Evolutionary conservation across 2,329 filamentous ascomycete species (phyloP), one percentile per base, ranked within the genome.

Genomic region (Sclerotinia subarctica): DNA sequence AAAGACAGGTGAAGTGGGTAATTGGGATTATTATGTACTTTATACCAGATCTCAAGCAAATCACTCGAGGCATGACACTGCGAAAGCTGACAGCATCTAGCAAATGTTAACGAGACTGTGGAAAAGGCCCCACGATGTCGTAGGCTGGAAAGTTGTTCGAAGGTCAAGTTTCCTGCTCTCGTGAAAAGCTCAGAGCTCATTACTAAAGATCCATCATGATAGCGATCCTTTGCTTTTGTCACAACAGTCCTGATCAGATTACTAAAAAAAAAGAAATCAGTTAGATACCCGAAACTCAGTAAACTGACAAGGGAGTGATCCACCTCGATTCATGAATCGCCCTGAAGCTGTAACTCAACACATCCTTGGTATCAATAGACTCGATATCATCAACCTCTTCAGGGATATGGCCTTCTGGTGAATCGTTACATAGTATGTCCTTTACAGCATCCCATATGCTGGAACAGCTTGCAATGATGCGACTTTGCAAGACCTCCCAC

Each of bases 271-370:
- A 24, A 46, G 26, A 24, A 15, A n/a, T 6, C 2, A 44, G 46
- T 72, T 67, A 72, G 71, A 53, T 35, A 19, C 49, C 51, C n/a
- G 26, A 51, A 4, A 53, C 19, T 44, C 21, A 24, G 19, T 44
- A 19, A 51, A 26, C 2, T 58, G 21, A 10, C 6, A n/a, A 21
- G 8, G n/a, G 38, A 19, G 69, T 53, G n/a, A 67, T 79, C 70
- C 81, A 93, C 90, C 92, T 97, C 32, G 94, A 92, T 79, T 99
- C 95, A 70, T 97, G 94, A n/a, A 97, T 83, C 7, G 93, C 92
- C 73, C 95, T 88, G 85, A 97, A 99, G 70, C 93, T 97, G 78
- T 95, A 99, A 72, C 94, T 98, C 58, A 99, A 80, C 24, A 96
- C 85, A 74, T 96, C 93, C 76, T 97, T 98, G 0, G 93, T 93